Evolutionary conservation across 1,284 basidiomycete species (phyloP), one percentile per base, ranked within the genome.

Genomic region (Malassezia sp.): DNA sequence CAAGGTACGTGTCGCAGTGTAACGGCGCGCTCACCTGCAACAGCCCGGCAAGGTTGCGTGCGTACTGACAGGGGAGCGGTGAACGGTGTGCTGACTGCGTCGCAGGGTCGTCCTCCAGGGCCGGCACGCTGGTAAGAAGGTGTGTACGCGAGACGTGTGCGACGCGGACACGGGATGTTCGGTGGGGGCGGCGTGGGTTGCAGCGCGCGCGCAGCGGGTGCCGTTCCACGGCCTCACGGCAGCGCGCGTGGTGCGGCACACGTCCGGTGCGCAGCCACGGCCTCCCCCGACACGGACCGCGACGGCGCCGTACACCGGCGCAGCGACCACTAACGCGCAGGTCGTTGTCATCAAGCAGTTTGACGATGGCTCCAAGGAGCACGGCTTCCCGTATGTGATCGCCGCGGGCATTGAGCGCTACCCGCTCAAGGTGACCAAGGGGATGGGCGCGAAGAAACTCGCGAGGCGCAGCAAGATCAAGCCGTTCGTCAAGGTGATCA

Each of bases 1-100:
- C 63, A 66, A 66, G 61, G 57, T 61, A 44, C 20, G 57, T 54
- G 32, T 33, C 5, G 17, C 23, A 6, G 26, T 15, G 15, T 18
- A 30, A 18, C n/a, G n/a, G n/a, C n/a, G 18, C 29, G 14, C 24
- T 45, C 20, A 64, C 56, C 59, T 88, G 73, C 89, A 86, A 82
- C 93, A 95, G 79, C 85, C 90, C 74, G 90, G 90, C 76, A 96
- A 95, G 81, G 89, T 89, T 71, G 63, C 71, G 47, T 52, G 42
- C 37, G 50, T 52, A 39, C 36, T 34, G 15, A 33, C 24, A 10
- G 5, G 37, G 11, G 14, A 3, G 11, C 5, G n/a, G 24, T n/a
- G 12, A 7, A 38, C 7, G 22, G 15, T 17, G 18, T 22, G 27
- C 43, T 37, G 32, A 44, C 42, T 11, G 11, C 14, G 7, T 15